Evolutionary conservation across 2,329 filamentous ascomycete species (phyloP).

Genomic region (Hysterium pulicare): DNA sequence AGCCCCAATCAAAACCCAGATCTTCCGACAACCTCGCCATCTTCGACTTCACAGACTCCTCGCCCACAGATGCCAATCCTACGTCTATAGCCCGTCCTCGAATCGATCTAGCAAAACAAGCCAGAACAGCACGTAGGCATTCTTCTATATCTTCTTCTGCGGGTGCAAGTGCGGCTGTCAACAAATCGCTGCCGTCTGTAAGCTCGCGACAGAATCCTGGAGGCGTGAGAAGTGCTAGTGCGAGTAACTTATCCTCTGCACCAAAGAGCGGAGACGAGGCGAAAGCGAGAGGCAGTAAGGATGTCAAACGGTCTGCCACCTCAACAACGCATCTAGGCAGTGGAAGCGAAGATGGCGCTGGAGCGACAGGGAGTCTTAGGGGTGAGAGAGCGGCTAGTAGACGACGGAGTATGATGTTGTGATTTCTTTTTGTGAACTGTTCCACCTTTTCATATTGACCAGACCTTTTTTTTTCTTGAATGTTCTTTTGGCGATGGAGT

Average conservation of each 20-base stretch:
- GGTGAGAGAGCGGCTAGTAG: conserved; percentile 38
- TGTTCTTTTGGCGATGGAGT: too few relatives aligned
- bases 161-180: conserved; percentile 5
- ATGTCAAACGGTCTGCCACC: neutral
- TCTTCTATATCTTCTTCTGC: conserved; percentile 17
- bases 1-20: conserved; percentile 12
- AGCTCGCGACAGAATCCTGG: conserved; percentile 4
- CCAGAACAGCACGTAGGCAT: conserved; percentile 29
- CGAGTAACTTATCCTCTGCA: neutral
- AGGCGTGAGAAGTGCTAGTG: conserved; percentile 14
- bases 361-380: conserved; percentile 13
- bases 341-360: conserved; percentile 12
- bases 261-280: neutral
- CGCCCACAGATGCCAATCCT: conserved; percentile 17
- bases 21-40: conserved; percentile 28
- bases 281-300: neutral
- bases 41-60: conserved; percentile 37
- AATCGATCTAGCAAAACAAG: conserved; percentile 27
- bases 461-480: too few relatives aligned
- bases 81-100: conserved; percentile 16
- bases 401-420: conserved; percentile 44
- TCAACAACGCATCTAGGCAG: conserved; percentile 7
- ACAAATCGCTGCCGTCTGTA: neutral
- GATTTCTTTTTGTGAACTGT: too few relatives aligned
- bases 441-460: too few relatives aligned